A percentile compares a stretch with the other conserved stretches of the same genome.
Conservation (phyloP, 768 basidiomycete species). For the Rubroboletus satanas region DNA sequence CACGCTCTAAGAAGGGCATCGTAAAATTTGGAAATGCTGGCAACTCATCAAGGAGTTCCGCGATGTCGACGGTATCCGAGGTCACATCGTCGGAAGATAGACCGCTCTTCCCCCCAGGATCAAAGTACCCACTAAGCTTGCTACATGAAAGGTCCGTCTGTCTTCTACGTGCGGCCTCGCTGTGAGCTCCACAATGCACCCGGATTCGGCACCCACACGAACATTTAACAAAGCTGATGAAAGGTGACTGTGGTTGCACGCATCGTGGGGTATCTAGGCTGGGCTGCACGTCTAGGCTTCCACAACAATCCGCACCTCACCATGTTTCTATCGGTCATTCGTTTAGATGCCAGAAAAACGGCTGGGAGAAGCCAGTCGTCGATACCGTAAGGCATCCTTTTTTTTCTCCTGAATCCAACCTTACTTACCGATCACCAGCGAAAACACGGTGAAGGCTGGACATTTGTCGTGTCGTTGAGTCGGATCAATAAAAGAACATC, state of each 20-base stretch:
- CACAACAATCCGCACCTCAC: not conserved
- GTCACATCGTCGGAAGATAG: constrained; percentile 36
- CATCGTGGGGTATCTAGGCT: not conserved
- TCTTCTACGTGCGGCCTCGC: not conserved
- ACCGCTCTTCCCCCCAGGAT: constrained; percentile 78
- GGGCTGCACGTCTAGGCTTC: not conserved
- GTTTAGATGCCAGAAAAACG: constrained; percentile 77
- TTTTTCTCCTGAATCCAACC: not conserved
- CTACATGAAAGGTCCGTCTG: constrained; percentile 66
- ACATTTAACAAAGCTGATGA: not conserved
- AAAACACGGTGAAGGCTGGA: constrained; percentile 47
- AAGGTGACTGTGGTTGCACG: not conserved
- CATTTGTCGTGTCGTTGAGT: constrained; percentile 66
- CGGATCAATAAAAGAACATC: constrained; percentile 68
- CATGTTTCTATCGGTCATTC: not conserved
- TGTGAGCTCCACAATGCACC: constrained; percentile 1
- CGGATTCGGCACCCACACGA: not conserved
- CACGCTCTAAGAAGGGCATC: constrained; percentile 57
- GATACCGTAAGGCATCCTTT: constrained; percentile 52
- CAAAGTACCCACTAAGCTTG: constrained; percentile 76
- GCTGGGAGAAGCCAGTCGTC: constrained; percentile 83
- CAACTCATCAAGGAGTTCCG: constrained; percentile 62
- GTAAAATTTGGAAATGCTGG: constrained; percentile 90
- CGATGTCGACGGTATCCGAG: constrained; percentile 13
- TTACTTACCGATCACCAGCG: constrained; percentile 35